Percentiles rank a stretch among this genome's conserved stretches.
Conservation (phyloP, 352 stramenopile species). For the Pythium apleroticum region DNA sequence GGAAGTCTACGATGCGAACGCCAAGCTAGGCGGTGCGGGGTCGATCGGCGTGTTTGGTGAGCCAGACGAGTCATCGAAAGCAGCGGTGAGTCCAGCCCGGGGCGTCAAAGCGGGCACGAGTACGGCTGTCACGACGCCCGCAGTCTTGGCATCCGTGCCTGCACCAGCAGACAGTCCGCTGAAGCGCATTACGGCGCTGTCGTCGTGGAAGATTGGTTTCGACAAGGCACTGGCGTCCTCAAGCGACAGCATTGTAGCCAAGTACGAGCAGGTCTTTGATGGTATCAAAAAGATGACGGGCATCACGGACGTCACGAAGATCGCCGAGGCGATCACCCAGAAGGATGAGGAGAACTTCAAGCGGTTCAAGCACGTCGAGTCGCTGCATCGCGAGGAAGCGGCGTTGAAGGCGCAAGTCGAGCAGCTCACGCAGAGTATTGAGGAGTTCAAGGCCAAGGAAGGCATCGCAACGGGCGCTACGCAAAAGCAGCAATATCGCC, state of each 20-base stretch:
- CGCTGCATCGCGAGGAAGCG: slow-evolving; percentile 59
- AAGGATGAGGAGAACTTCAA: slow-evolving; percentile 82
- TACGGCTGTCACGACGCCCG: neutral
- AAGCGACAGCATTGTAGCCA: slow-evolving; percentile 45
- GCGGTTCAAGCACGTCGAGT: slow-evolving; percentile 75
- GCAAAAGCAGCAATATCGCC: slow-evolving; percentile 56
- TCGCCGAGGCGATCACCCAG: slow-evolving; percentile 49
- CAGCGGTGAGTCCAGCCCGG: neutral
- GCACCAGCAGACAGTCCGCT: slow-evolving; percentile 32
- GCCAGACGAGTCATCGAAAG: slow-evolving; percentile 1
- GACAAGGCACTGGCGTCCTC: slow-evolving; percentile 53
- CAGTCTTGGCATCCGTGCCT: neutral
- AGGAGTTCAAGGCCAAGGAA: slow-evolving; percentile 68
- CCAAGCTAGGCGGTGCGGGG: slow-evolving; percentile 21
- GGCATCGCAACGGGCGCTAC: slow-evolving; percentile 56
- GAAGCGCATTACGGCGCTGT: slow-evolving; percentile 53
- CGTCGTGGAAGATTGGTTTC: slow-evolving; percentile 75
- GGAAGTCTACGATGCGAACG: slow-evolving; percentile 13
- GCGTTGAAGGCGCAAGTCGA: slow-evolving; percentile 51
- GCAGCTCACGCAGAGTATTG: slow-evolving; percentile 43
- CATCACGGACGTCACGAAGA: slow-evolving; percentile 44
- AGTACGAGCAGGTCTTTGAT: slow-evolving; percentile 66
- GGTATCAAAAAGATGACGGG: slow-evolving; percentile 59
- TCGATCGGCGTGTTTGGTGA: slow-evolving; percentile 17
- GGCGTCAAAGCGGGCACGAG: neutral